These are phyloP conservation scores for Dryas drummondii DNA, from an alignment of 306 rosid species.

Conservation along the genomic window DNA sequence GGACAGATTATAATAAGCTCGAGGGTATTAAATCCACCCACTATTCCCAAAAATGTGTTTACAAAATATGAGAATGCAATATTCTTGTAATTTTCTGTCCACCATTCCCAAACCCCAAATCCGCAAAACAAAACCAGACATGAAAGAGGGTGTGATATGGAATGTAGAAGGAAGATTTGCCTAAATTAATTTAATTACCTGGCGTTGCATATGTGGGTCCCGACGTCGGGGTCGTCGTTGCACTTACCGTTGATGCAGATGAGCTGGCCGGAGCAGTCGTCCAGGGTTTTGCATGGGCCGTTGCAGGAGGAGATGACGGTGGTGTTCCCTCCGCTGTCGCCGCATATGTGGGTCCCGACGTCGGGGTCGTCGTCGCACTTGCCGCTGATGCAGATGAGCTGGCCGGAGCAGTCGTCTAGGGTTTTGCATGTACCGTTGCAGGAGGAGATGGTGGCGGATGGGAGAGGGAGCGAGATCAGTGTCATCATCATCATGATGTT, in stretches of 20 bases:
- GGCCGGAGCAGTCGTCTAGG: constrained; percentile 33
- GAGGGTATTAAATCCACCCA: no score
- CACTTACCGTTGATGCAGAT: constrained; percentile 43
- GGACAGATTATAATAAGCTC: no score
- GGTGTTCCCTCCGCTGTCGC: neutral
- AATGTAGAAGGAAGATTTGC: no score
- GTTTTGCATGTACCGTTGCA: constrained; percentile 36
- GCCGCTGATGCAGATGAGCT: constrained; percentile 43
- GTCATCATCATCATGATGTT: neutral
- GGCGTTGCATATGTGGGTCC: constrained; percentile 26
- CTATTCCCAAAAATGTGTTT: no score
- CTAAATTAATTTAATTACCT: no score
- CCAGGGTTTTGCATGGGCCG: constrained; percentile 27
- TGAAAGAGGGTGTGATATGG: no score
- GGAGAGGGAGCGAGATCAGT: constrained; percentile 1
- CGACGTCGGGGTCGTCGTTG: constrained; percentile 38
- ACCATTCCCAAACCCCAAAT: no score
- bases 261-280: constrained; percentile 44
- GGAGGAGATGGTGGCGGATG: constrained; percentile 28
- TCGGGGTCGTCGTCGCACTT: constrained; percentile 43
- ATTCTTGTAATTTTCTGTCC: no score
- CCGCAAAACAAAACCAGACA: no score
- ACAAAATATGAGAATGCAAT: no score
- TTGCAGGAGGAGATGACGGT: constrained; percentile 35
- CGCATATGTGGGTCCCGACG: constrained; percentile 31